A percentile compares a stretch with the other conserved stretches of the same genome.
Evolutionary conservation across 768 basidiomycete genomes (phyloP).

Genomic region (Pulveroboletus sp.): DNA sequence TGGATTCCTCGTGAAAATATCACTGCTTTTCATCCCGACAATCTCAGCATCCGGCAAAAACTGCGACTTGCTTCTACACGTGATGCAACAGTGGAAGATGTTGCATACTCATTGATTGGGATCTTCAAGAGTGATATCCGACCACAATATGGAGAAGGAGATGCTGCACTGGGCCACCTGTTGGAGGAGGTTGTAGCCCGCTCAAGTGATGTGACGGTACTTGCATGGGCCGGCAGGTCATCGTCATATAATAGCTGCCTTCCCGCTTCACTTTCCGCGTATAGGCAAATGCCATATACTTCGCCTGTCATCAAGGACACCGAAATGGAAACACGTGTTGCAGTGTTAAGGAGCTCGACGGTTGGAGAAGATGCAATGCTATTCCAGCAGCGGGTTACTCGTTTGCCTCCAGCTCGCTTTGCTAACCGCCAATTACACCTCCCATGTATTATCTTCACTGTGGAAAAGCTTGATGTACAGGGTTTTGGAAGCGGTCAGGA

Average conservation of each 20-base stretch:
- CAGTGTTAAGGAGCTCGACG: background rate
- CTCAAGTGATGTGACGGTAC: background rate
- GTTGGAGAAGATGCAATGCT: background rate
- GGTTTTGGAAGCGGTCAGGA: background rate
- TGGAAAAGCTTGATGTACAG: slow-evolving; percentile 1
- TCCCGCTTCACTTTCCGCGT: background rate
- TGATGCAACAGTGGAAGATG: background rate
- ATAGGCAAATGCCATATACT: background rate
- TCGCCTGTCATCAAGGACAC: background rate
- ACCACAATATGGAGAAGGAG: slow-evolving; percentile 4
- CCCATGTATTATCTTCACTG: slow-evolving; percentile 9
- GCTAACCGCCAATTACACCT: slow-evolving; percentile 2
- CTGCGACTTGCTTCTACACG: slow-evolving; percentile 9
- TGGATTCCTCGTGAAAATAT: background rate
- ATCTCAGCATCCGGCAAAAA: slow-evolving; percentile 1
- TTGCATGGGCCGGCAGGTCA: slow-evolving; percentile 4
- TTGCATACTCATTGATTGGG: slow-evolving; percentile 11
- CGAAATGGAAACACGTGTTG: background rate
- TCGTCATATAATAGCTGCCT: slow-evolving; percentile 11
- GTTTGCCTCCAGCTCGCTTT: slow-evolving; percentile 1
- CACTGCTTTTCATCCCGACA: background rate
- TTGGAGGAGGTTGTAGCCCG: slow-evolving; percentile 8
- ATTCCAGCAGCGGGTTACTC: background rate
- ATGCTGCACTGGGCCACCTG: slow-evolving; percentile 1
- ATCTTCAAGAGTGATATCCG: slow-evolving; percentile 9